These are phyloP conservation scores for Cladosporium sp. DNA, from an alignment of 2,329 filamentous ascomycete species.

Conservation along the genomic window DNA sequence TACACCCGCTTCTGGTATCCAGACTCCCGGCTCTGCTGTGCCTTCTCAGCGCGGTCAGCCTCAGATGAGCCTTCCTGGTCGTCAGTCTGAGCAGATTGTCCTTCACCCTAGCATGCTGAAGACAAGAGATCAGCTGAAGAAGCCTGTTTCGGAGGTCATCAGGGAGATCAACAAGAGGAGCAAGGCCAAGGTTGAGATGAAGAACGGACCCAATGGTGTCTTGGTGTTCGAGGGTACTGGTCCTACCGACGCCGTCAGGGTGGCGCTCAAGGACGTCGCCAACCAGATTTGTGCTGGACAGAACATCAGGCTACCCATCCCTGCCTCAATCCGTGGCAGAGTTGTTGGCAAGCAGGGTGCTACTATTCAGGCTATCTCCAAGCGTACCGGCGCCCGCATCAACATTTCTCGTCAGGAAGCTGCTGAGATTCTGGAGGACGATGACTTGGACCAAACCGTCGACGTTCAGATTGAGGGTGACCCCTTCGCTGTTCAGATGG, in stretches of 20 bases:
- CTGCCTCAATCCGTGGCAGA: conserved; percentile 75
- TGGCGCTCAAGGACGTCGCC: conserved; percentile 84
- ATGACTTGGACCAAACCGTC: conserved; percentile 74
- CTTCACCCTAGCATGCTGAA: conserved; percentile 73
- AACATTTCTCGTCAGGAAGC: conserved; percentile 82
- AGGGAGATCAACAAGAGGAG: conserved; percentile 91
- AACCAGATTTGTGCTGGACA: conserved; percentile 81
- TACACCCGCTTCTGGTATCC: conserved; percentile 58
- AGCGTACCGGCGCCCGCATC: conserved; percentile 83
- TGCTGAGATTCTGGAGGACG: conserved; percentile 52
- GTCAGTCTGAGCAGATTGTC: conserved; percentile 71
- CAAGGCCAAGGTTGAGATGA: conserved; percentile 78
- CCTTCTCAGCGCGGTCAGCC: conserved; percentile 38
- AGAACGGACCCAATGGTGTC: conserved; percentile 65
- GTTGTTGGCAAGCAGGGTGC: conserved; percentile 91
- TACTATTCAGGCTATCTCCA: conserved; percentile 84
- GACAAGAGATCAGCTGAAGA: conserved; percentile 73
- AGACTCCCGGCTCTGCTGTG: conserved; percentile 45
- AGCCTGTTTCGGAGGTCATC: conserved; percentile 77
- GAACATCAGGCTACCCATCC: conserved; percentile 72
- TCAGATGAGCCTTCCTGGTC: conserved; percentile 73
- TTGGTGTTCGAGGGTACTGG: conserved; percentile 82
- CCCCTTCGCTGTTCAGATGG: conserved; percentile 77
- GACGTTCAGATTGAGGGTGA: conserved; percentile 90
- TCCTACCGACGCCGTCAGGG: conserved; percentile 75